phyloP scores from a whole-genome alignment of 2,329 filamentous ascomycete genomes.

The Ophiognomonia clavigignenti-juglandacearum region DNA sequence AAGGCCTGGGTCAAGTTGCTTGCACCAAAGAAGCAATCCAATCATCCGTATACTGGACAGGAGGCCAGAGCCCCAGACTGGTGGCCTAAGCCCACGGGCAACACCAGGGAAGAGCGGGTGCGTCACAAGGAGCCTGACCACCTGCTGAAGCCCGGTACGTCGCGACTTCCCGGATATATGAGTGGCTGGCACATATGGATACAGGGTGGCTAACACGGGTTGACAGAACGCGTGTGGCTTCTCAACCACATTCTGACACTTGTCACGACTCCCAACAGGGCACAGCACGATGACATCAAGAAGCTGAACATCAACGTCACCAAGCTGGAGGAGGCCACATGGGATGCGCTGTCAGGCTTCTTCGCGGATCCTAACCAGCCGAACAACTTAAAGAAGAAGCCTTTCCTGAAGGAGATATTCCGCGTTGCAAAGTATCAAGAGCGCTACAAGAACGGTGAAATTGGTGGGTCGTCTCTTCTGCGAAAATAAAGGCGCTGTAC shows the following conservation, averaged over 20 bases:
- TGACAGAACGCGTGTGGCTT: constrained; percentile 52
- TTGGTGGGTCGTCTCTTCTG: constrained; percentile 38
- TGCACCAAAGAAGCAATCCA: constrained; percentile 73
- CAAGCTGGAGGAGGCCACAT: constrained; percentile 54
- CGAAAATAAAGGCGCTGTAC: background rate
- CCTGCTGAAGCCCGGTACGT: constrained; percentile 45
- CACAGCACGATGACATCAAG: constrained; percentile 47
- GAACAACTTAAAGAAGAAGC: constrained; percentile 49
- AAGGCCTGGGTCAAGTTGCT: constrained; percentile 74
- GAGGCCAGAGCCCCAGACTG: constrained; percentile 59
- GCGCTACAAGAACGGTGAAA: constrained; percentile 49
- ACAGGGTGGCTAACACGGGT: constrained; percentile 15
- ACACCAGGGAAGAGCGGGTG: constrained; percentile 47
- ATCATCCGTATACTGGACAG: constrained; percentile 65
- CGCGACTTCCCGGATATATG: background rate
- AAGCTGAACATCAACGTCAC: constrained; percentile 48
- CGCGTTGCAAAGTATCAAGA: constrained; percentile 54
- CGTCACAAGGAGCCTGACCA: constrained; percentile 72
- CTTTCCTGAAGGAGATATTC: constrained; percentile 57
- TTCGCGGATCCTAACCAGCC: constrained; percentile 51
- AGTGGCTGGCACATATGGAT: too few relatives aligned
- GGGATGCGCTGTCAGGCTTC: constrained; percentile 53
- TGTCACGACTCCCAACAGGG: constrained; percentile 44
- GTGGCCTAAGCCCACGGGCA: constrained; percentile 58
- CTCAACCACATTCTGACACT: constrained; percentile 57